These are phyloP conservation scores for Bifiguratus adelaidae DNA, from an alignment of 192 early-diverging fungal species.

Conservation along the genomic window DNA sequence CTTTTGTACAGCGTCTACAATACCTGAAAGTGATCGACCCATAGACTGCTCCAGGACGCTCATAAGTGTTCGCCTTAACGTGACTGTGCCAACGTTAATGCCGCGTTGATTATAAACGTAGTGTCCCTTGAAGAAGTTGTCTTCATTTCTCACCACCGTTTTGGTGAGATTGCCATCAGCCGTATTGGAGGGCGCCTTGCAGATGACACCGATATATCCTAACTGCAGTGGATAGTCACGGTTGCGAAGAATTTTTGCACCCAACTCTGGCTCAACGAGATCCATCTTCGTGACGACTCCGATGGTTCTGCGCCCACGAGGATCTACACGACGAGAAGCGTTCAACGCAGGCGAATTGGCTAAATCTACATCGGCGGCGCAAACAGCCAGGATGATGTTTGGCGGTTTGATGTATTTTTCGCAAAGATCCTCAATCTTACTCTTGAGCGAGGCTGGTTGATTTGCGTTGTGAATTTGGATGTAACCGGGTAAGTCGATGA, in stretches of 20 bases:
- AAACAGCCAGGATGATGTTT: constrained; percentile 80
- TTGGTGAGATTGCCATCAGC: constrained; percentile 33
- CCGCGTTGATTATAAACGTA: constrained; percentile 48
- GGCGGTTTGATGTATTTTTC: constrained; percentile 72
- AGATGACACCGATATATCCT: constrained; percentile 95
- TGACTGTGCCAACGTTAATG: constrained; percentile 74
- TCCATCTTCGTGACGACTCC: constrained; percentile 86
- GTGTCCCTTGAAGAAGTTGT: constrained; percentile 40
- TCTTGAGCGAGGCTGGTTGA: constrained; percentile 67
- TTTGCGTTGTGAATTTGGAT: constrained; percentile 78
- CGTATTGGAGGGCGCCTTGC: constrained; percentile 43
- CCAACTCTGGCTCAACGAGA: constrained; percentile 71
- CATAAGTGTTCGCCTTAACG: constrained; percentile 82
- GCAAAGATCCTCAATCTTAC: constrained; percentile 73
- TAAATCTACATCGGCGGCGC: constrained; percentile 75
- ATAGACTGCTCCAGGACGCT: constrained; percentile 87
- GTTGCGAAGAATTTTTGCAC: constrained; percentile 73
- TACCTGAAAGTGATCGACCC: constrained; percentile 67
- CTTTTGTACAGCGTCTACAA: constrained; percentile 87
- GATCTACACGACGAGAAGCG: constrained; percentile 69
- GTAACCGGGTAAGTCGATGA: constrained; percentile 81
- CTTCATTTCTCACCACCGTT: constrained; percentile 39
- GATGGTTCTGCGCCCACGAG: constrained; percentile 68
- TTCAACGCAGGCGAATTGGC: constrained; percentile 78
- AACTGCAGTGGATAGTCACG: constrained; percentile 89